Evolutionary conservation across 441 rosid genomes (phyloP).

Genomic region (Mallotus repandus): DNA sequence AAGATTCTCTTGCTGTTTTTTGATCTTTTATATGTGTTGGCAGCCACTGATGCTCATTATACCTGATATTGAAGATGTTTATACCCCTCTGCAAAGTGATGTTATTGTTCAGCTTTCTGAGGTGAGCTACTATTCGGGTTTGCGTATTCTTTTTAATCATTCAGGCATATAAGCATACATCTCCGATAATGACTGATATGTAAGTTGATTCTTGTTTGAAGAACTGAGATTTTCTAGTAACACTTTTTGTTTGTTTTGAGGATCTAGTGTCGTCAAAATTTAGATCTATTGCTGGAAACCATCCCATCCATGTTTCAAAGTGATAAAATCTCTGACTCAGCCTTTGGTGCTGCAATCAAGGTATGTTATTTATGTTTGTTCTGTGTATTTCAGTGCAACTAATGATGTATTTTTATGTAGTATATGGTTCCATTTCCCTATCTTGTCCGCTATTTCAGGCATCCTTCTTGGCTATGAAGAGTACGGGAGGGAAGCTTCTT

Average conservation of each 20-base stretch:
- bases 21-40: slow-evolving; percentile 12
- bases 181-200: not conserved
- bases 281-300: slow-evolving; percentile 83
- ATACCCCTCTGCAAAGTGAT: slow-evolving; percentile 73
- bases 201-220: not conserved
- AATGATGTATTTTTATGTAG: not conserved
- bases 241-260: slow-evolving; percentile 21
- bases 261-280: slow-evolving; percentile 80
- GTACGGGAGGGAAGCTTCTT: slow-evolving; percentile 83
- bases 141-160: not conserved
- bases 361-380: slow-evolving; percentile 32
- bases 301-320: slow-evolving; percentile 87
- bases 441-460: slow-evolving; percentile 42
- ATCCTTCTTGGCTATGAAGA: slow-evolving; percentile 77
- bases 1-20: not conserved
- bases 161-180: not conserved
- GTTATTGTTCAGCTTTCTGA: slow-evolving; percentile 70
- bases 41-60: slow-evolving; percentile 85
- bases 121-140: slow-evolving; percentile 39
- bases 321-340: slow-evolving; percentile 75
- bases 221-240: not conserved
- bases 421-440: slow-evolving; percentile 2
- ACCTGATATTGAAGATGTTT: slow-evolving; percentile 80
- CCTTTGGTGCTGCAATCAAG: slow-evolving; percentile 94
- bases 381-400: not conserved